Evolutionary conservation across 78 protist species (phyloP), one percentile per base, ranked within the genome.

Genomic region (Cavenderia fasciculata): DNA sequence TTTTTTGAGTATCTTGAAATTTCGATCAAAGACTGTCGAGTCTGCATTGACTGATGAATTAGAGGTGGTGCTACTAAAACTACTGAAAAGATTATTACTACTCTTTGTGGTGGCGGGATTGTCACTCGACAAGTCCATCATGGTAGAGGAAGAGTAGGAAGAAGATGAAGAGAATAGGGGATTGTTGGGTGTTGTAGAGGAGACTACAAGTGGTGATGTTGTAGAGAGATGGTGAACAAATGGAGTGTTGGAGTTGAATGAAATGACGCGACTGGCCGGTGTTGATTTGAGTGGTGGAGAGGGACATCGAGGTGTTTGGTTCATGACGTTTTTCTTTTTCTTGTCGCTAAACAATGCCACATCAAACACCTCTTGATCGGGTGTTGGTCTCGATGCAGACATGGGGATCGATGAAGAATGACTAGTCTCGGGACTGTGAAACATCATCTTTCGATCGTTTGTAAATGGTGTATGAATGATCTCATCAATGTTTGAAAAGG

Each of bases 221-320:
- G 40, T 29, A 29, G 89, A 65, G n/a, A 82, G 25, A 40, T 82
- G 75, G 38, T 82, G 89, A 33, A 68, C 33, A 18, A 68, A 31
- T 27, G 89, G 75, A n/a, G 16, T 1, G 57, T 82, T 82, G 23
- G 75, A 51, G n/a, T 78, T 62, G 46, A 74, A 27, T 18, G 84
- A 51, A 3, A 56, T 31, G n/a, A 38, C 0, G 18, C 89, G 19
- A 38, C 69, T 51, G 4, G 89, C 89, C 41, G 89, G 89, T 56
- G 89, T 82, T 40, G 77, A 68, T 31, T 82, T 82, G 12, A 82
- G 44, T 25, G 89, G 89, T 68, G 89, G 89, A 21, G 89, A 82
- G 2, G 89, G 89, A 68, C 89, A 82, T 49, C 63, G 43, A 19
- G 89, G 89, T 36, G 89, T 82, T 33, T 68, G 61, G 27, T 61